Evolutionary conservation across 2,329 filamentous ascomycete genomes (phyloP), one percentile per base, ranked within the genome.

Genomic region (Fusarium sambucinum): DNA sequence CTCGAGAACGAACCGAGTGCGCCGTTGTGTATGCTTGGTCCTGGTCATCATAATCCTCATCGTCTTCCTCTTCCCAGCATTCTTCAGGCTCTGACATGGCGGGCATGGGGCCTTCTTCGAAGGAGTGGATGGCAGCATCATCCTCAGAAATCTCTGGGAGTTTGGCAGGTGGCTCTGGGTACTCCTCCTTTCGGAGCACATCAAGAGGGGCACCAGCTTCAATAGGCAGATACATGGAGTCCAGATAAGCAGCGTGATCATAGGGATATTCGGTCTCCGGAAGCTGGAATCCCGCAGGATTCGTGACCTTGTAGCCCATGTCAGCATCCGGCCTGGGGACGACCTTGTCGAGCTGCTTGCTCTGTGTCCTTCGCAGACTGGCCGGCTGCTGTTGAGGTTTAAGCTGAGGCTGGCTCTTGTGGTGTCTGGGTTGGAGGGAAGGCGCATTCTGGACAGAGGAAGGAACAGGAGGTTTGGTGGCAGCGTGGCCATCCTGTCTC

Each of bases 61-160:
- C 91, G 27, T 95, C 90, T 17, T 92, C 90, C 19, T 94, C 92
- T 17, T 92, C 90, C 90, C 90, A 93, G 72, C 90, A 92, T 76
- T 94, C 91, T 71, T 93, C 90, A 0, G 85, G 73, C 47, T 82
- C 80, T 3, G 77, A 80, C 40, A 80, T 74, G 23, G 74, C 70
- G 37, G 74, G 72, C 10, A 72, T 60, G 9, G 65, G 64, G 10
- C 32, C 59, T n/a, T 77, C 76, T 35, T 73, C 70, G 48, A 72
- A 70, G 7, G 68, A 55, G 14, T 72, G 50, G 12, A 71, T 64
- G 27, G 67, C 58, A 8, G 64, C 65, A n/a, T 74, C 72, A 46
- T 78, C 77, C 46, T 79, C 76, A 2, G 72, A 70, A 30, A 77
- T 76, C 32, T 77, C 74, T 2, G 75, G 69, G 12, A 78, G 75